Conservation (phyloP, 2,329 filamentous ascomycete genomes). For the Chaetoscypha palmicola region DNA sequence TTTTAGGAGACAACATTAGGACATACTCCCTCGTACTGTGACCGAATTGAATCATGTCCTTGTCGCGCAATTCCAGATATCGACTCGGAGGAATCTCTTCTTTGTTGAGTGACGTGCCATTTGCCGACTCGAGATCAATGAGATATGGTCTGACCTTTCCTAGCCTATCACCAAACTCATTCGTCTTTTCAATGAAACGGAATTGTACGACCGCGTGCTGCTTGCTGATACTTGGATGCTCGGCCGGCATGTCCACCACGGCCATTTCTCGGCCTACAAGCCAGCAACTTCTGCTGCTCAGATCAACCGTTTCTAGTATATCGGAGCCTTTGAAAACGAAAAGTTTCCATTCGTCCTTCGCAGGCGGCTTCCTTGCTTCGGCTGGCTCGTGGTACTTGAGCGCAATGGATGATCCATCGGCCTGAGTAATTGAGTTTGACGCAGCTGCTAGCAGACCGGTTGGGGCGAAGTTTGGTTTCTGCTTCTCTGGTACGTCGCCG, state of each 20-base stretch:
- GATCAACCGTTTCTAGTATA: constrained; percentile 72
- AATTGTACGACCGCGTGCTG: constrained; percentile 97
- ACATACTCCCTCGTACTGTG: constrained; percentile 89
- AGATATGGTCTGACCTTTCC: constrained; percentile 80
- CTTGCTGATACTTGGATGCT: constrained; percentile 89
- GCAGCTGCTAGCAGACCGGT: constrained; percentile 82
- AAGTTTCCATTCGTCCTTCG: constrained; percentile 75
- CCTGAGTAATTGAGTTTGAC: constrained; percentile 69
- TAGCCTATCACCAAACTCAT: constrained; percentile 79
- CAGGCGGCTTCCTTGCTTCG: constrained; percentile 80
- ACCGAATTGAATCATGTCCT: constrained; percentile 85
- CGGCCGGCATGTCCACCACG: constrained; percentile 75
- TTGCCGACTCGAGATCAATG: constrained; percentile 88
- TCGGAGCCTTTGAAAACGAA: constrained; percentile 86
- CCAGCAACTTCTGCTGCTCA: constrained; percentile 79
- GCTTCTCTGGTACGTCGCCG: constrained; percentile 54
- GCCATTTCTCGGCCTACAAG: constrained; percentile 72
- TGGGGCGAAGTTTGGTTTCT: constrained; percentile 79
- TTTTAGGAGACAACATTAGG: constrained; percentile 62
- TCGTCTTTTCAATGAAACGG: constrained; percentile 71
- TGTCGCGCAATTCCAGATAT: constrained; percentile 80
- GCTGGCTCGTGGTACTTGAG: constrained; percentile 95
- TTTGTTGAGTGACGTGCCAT: constrained; percentile 79
- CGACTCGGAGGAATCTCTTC: constrained; percentile 65
- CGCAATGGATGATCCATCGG: constrained; percentile 65